These are phyloP conservation scores for Lipomyces kockii DNA, from an alignment of 805 yeast genomes.

Conservation along the genomic window DNA sequence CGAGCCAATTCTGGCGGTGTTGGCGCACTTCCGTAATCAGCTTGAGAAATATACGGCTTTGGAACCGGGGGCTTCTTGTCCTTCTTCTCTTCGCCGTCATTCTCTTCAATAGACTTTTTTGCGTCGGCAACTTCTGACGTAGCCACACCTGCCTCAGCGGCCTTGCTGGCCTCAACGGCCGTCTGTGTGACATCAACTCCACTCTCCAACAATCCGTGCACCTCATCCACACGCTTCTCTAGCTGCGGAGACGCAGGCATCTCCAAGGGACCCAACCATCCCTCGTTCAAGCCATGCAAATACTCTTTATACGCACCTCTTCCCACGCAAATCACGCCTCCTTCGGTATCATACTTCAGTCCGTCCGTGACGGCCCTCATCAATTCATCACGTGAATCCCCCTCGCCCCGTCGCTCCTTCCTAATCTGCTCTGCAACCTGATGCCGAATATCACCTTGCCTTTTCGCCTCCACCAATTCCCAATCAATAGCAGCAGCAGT, in stretches of 20 bases:
- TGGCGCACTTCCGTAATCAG: constrained; percentile 58
- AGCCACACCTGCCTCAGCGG: constrained; percentile 24
- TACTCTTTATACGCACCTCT: constrained; percentile 97
- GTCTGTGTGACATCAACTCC: constrained; percentile 18
- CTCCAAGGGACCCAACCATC: constrained; percentile 87
- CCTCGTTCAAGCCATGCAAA: constrained; percentile 88
- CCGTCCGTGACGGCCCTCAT: constrained; percentile 39
- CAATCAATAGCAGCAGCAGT: constrained; percentile 84
- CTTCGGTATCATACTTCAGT: constrained; percentile 52
- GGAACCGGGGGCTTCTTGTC: constrained; percentile 53
- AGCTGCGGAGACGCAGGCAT: constrained; percentile 47
- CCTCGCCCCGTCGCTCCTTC: constrained; percentile 57
- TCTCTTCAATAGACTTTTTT: constrained; percentile 38
- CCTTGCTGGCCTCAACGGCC: constrained; percentile 19
- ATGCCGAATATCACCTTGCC: constrained; percentile 88
- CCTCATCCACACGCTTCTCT: constrained; percentile 23
- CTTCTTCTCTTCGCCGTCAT: constrained; percentile 42
- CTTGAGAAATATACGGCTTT: constrained; percentile 66
- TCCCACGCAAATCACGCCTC: constrained; percentile 91
- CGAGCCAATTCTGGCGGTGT: constrained; percentile 59
- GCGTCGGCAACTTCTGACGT: constrained; percentile 21
- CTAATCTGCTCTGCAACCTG: constrained; percentile 84
- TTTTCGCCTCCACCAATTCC: constrained; percentile 71
- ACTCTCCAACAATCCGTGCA: constrained; percentile 17
- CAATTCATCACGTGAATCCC: constrained; percentile 42